phyloP scores from a whole-genome alignment of 1,139 yeast species.

The Candida sanyaensis region DNA sequence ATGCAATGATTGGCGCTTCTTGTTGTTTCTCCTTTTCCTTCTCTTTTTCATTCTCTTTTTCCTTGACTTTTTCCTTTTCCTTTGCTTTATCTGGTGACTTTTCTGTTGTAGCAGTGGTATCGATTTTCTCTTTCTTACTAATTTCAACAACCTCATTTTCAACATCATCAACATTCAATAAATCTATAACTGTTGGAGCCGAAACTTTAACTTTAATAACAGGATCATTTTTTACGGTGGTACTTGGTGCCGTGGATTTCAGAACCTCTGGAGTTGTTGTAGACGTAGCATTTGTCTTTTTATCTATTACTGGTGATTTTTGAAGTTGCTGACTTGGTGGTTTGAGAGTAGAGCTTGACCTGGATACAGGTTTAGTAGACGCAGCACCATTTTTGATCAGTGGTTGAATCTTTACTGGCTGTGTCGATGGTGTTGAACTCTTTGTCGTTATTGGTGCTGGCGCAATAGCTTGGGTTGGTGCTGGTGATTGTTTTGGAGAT shows the following conservation, averaged over 20 bases:
- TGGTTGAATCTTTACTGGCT: not conserved
- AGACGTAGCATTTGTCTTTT: constrained; percentile 12
- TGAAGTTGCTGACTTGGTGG: constrained; percentile 12
- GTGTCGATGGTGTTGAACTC: constrained; percentile 1
- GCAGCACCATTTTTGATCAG: not conserved
- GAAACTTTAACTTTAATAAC: constrained; percentile 12
- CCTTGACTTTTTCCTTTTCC: constrained; percentile 17
- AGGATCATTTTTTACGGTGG: constrained; percentile 18
- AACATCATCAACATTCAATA: constrained; percentile 15
- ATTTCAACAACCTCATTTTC: constrained; percentile 10
- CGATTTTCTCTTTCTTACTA: constrained; percentile 9
- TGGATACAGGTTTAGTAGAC: not conserved
- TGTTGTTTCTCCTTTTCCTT: constrained; percentile 26
- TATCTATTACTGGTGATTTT: constrained; percentile 16
- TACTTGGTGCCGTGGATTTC: constrained; percentile 4
- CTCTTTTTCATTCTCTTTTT: constrained; percentile 26
- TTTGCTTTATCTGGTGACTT: constrained; percentile 16
- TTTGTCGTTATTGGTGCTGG: not conserved
- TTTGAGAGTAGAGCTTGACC: not conserved
- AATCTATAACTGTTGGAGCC: constrained; percentile 16
- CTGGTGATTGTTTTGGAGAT: constrained; percentile 2
- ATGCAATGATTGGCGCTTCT: constrained; percentile 51
- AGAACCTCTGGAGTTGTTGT: not conserved
- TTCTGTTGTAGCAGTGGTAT: constrained; percentile 9
- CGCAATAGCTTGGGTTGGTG: not conserved